phyloP scores from a whole-genome alignment of 2,329 filamentous ascomycete species.

The Aspergillus novofumigatus region DNA sequence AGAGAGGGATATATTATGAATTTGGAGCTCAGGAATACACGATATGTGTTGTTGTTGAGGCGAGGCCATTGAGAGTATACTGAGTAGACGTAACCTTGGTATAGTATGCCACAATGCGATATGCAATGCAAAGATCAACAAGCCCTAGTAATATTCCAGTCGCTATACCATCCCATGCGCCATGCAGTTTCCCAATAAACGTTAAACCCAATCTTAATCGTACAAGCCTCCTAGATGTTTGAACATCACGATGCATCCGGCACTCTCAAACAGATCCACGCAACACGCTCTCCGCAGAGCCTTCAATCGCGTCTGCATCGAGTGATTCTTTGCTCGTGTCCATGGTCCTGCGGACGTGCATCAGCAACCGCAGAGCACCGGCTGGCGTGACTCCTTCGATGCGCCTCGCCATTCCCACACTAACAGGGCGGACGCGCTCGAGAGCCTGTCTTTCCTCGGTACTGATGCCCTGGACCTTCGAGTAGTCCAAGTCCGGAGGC shows the following conservation, averaged over 20 bases:
- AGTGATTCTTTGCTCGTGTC: constrained; percentile 9
- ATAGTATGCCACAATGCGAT: background rate
- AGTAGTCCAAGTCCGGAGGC: constrained; percentile 73
- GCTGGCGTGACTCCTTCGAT: constrained; percentile 67
- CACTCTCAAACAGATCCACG: constrained; percentile 4
- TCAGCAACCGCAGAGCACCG: constrained; percentile 42
- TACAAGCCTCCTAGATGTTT: background rate
- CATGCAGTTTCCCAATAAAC: background rate
- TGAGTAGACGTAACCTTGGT: background rate
- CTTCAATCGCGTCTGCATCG: constrained; percentile 7
- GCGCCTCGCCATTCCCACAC: constrained; percentile 78
- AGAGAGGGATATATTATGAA: background rate
- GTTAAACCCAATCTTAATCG: background rate
- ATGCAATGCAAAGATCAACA: background rate
- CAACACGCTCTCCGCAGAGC: constrained; percentile 14
- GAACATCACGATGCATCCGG: background rate
- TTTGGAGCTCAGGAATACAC: background rate
- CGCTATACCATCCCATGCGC: background rate
- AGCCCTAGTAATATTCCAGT: background rate
- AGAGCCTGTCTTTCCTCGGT: constrained; percentile 73
- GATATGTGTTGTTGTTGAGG: background rate
- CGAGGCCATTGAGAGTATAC: background rate
- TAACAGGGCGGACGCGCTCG: constrained; percentile 69
- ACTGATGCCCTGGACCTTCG: constrained; percentile 67
- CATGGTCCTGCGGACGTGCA: constrained; percentile 30